Evolutionary conservation across 306 rosid species (phyloP).

Genomic region (Vigna reflexopilosa): DNA sequence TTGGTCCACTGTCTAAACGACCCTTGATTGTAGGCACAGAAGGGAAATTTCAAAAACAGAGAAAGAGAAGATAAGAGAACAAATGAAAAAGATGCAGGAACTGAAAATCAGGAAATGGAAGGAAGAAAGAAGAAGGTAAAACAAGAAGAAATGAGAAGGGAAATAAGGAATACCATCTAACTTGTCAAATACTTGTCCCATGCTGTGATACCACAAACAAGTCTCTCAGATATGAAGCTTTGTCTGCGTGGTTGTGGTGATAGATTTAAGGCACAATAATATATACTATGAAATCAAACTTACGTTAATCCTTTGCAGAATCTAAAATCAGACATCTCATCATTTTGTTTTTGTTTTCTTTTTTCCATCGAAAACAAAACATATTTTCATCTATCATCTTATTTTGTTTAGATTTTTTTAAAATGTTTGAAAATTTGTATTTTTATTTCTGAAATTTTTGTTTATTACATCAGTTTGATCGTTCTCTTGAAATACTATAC

Average conservation of each 20-base stretch:
- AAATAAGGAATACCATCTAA: constrained; percentile 55
- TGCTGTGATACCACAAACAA: constrained; percentile 28
- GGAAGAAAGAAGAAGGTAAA: neutral
- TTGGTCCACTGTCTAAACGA: neutral
- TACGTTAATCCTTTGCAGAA: neutral
- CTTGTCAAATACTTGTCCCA: constrained; percentile 67
- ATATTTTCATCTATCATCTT: neutral
- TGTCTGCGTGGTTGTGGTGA: neutral
- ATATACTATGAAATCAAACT: neutral
- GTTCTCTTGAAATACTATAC: too few relatives aligned
- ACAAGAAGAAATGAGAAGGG: neutral
- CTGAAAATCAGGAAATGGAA: neutral
- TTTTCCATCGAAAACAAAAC: neutral
- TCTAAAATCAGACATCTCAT: neutral
- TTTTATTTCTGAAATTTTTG: too few relatives aligned
- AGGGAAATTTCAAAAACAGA: neutral
- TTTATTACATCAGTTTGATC: too few relatives aligned
- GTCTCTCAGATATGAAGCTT: neutral
- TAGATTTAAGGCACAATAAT: neutral
- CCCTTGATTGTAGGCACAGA: constrained; percentile 2
- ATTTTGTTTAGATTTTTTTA: too few relatives aligned
- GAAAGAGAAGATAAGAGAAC: neutral
- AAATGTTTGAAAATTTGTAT: too few relatives aligned
- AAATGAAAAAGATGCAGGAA: neutral
- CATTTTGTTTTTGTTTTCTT: neutral